These are phyloP conservation scores for Scedosporium dehoogii DNA, from an alignment of 2,329 filamentous ascomycete species.

Conservation along the genomic window DNA sequence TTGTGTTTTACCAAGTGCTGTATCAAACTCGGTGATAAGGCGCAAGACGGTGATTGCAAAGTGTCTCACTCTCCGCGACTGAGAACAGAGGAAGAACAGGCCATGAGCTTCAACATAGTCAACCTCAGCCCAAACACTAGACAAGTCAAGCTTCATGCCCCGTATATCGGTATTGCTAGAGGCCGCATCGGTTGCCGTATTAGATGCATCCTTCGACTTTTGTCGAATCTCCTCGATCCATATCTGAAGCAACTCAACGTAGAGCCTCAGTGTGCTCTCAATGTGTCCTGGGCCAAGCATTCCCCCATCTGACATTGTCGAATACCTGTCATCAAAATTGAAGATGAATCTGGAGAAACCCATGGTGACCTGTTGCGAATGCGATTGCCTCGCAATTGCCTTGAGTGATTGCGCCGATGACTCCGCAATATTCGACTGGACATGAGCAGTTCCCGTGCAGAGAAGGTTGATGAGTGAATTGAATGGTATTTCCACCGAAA, in stretches of 20 bases:
- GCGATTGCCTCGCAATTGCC: slow-evolving; percentile 84
- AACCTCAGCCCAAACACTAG: slow-evolving; percentile 82
- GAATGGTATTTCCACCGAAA: slow-evolving; percentile 84
- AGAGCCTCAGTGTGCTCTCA: slow-evolving; percentile 83
- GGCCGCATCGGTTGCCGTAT: slow-evolving; percentile 53
- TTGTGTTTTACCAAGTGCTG: slow-evolving; percentile 63
- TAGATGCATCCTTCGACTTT: slow-evolving; percentile 65
- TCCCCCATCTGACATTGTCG: slow-evolving; percentile 94
- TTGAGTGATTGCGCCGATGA: slow-evolving; percentile 91
- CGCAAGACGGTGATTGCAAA: slow-evolving; percentile 89
- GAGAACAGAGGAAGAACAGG: slow-evolving; percentile 93
- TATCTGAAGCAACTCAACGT: slow-evolving; percentile 86
- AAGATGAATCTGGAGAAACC: slow-evolving; percentile 97
- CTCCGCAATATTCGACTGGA: slow-evolving; percentile 81
- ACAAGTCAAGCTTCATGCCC: slow-evolving; percentile 71
- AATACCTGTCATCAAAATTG: slow-evolving; percentile 94
- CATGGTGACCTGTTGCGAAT: slow-evolving; percentile 92
- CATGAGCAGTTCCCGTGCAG: slow-evolving; percentile 93
- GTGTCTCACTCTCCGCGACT: slow-evolving; percentile 77
- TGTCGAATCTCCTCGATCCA: slow-evolving; percentile 96
- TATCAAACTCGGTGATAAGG: slow-evolving; percentile 88
- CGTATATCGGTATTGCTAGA: slow-evolving; percentile 49
- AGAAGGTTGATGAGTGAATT: slow-evolving; percentile 89
- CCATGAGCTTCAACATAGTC: slow-evolving; percentile 96
- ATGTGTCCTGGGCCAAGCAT: slow-evolving; percentile 93